Evolutionary conservation across 305 asterid genomes (phyloP).

Genomic region (Salvia sclarea): DNA sequence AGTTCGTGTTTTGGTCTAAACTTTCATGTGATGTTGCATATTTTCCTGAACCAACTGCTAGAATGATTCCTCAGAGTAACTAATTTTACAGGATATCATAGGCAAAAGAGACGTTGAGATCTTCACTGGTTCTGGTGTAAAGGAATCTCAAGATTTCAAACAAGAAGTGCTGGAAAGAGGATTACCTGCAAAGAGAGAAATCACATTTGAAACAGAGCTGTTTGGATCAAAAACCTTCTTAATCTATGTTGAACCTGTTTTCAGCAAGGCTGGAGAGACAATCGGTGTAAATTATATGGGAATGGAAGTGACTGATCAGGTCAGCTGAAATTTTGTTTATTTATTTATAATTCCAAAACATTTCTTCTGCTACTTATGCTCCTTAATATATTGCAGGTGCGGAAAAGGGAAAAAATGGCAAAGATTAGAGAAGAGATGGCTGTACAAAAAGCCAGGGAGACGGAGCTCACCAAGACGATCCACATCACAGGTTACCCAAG

Average conservation of each 20-base stretch:
- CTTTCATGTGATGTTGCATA: background rate
- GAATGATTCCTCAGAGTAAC: conserved; percentile 22
- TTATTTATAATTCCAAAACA: background rate
- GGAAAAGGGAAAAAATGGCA: conserved; percentile 83
- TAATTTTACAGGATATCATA: conserved; percentile 74
- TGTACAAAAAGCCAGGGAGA: conserved; percentile 88
- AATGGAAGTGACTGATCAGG: conserved; percentile 97
- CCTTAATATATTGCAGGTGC: conserved; percentile 47
- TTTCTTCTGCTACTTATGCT: conserved; percentile 5
- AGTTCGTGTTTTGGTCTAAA: background rate
- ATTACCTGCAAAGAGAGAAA: conserved; percentile 81
- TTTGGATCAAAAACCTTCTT: conserved; percentile 81
- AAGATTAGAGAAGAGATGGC: conserved; percentile 89
- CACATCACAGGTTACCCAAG: conserved; percentile 70
- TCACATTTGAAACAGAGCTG: conserved; percentile 82
- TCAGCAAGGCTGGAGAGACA: conserved; percentile 81
- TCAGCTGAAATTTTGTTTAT: background rate
- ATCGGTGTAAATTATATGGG: conserved; percentile 96
- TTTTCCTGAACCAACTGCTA: conserved; percentile 2
- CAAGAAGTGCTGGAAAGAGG: conserved; percentile 79
- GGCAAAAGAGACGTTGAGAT: conserved; percentile 95
- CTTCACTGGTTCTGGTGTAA: conserved; percentile 79
- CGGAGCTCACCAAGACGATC: conserved; percentile 87
- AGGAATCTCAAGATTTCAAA: conserved; percentile 93
- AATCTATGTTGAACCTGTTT: conserved; percentile 71